These are phyloP conservation scores for Exophiala alcalophila DNA, from an alignment of 2,329 filamentous ascomycete species.

Conservation along the genomic window DNA sequence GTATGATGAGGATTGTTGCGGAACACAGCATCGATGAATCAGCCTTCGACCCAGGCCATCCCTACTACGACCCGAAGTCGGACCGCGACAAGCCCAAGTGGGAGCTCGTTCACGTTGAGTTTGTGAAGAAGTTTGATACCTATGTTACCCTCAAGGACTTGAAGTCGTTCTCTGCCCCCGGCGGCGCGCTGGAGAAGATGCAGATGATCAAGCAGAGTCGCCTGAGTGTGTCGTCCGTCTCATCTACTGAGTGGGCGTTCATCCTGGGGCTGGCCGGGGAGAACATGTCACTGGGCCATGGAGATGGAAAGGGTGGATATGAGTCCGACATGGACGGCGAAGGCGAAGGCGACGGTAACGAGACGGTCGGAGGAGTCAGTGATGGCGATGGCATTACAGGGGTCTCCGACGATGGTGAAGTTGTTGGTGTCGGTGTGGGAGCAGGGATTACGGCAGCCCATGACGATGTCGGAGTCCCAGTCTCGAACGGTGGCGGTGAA, in stretches of 20 bases:
- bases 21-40: constrained; percentile 78
- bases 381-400: constrained; percentile 8
- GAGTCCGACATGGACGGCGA: constrained; percentile 28
- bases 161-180: constrained; percentile 59
- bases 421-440: background rate
- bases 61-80: constrained; percentile 81
- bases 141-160: constrained; percentile 70
- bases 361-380: constrained; percentile 16
- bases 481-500: background rate
- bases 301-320: constrained; percentile 18
- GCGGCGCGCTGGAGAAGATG: constrained; percentile 65
- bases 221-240: constrained; percentile 67
- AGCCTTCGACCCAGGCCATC: constrained; percentile 67
- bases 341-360: constrained; percentile 25
- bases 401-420: background rate
- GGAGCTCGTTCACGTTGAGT: constrained; percentile 86
- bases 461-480: background rate
- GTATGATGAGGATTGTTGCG: constrained; percentile 81
- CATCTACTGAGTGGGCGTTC: constrained; percentile 47
- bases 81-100: constrained; percentile 70
- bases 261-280: constrained; percentile 45
- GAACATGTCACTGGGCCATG: constrained; percentile 27
- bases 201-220: constrained; percentile 80
- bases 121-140: constrained; percentile 74
- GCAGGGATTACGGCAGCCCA: background rate